Conservation (phyloP, 306 rosid species). For the Glycine soja region DNA sequence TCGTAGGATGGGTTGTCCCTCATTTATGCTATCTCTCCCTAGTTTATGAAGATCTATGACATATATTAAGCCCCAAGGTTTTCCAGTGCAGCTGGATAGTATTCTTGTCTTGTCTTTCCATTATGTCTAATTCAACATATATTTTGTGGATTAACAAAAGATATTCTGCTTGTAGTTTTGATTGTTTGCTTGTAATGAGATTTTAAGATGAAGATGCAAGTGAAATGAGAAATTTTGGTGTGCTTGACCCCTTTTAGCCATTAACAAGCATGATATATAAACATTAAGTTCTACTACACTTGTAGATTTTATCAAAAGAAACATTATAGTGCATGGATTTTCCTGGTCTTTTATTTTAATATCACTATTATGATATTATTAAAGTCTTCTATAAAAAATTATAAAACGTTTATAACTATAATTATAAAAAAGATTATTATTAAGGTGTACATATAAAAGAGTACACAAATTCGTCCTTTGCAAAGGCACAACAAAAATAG, state of each 20-base stretch:
- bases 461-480: background rate
- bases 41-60: slow-evolving; percentile 16
- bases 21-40: slow-evolving; percentile 34
- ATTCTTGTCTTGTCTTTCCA: slow-evolving; percentile 36
- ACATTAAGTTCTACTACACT: background rate
- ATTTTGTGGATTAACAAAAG: slow-evolving; percentile 15
- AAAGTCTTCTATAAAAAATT: background rate
- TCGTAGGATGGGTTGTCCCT: slow-evolving; percentile 18
- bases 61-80: slow-evolving; percentile 35
- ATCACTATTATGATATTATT: background rate
- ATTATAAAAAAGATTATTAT: background rate
- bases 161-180: slow-evolving; percentile 32
- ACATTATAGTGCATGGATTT: background rate
- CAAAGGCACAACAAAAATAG: slow-evolving; percentile 5
- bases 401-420: background rate
- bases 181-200: slow-evolving; percentile 26
- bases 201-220: slow-evolving; percentile 33
- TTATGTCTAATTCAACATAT: slow-evolving; percentile 2
- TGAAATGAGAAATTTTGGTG: slow-evolving; percentile 28
- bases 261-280: slow-evolving; percentile 1
- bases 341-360: background rate
- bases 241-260: background rate
- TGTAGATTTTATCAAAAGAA: slow-evolving; percentile 8
- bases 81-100: background rate
- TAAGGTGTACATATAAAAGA: background rate